Evolutionary conservation across 352 stramenopile species (phyloP), one percentile per base, ranked within the genome.

Genomic region (Phytopythium vexans): DNA sequence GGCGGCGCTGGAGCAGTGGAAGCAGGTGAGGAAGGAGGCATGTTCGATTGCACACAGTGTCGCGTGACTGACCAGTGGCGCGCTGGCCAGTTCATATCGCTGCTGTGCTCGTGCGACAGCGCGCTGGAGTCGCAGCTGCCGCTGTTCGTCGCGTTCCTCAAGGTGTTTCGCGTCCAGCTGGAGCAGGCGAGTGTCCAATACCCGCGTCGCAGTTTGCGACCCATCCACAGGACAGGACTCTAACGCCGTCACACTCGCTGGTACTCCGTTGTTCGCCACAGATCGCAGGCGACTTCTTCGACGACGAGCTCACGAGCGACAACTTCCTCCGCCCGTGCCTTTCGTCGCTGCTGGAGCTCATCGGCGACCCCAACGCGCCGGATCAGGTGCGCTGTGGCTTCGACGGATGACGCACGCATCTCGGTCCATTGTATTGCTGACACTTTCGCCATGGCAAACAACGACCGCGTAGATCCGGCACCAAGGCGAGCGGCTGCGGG

Each of bases 1-100:
- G 21, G 66, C 80, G 11, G 94, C 92, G 3, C 70, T 98, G 38
- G 79, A 97, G 66, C 89, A 98, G 64, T 98, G 95, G 95, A 97
- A 96, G 56, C 75, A 93, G 77, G 77, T 89, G 48, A 36, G n/a
- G 32, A 27, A 27, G 16, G 6, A 5, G n/a, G 38, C 38, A 36
- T 32, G 7, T 37, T 7, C 38, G 43, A 31, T 1, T 36, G 35
- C 38, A 32, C 8, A 8, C 34, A 11, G 8, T 44, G 14, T 8
- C 27, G 51, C 34, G 1, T 12, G 14, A 43, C 43, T 58, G 21
- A 52, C 43, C 36, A 31, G 36, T 45, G 27, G 8, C 6, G 32
- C 34, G 11, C 15, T 35, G n/a, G 40, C 48, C 48, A 89, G 79
- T 84, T 88, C 39, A 67, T 84, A 15, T 70, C 64, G 42, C 49